These are phyloP conservation scores for Spathaspora arborariae DNA, from an alignment of 805 yeast species.

Conservation along the genomic window DNA sequence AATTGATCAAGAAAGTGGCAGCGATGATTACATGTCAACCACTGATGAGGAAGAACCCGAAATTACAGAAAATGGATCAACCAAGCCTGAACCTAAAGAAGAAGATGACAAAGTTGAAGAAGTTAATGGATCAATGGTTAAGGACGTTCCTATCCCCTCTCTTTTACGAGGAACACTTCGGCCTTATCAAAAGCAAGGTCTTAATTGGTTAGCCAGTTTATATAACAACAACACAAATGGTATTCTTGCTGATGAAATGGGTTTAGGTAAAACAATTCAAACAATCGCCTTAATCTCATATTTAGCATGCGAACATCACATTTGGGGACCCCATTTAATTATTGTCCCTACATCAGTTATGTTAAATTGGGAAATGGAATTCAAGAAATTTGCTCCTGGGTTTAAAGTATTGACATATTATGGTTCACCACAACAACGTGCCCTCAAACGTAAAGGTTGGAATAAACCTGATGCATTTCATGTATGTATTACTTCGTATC, in stretches of 20 bases:
- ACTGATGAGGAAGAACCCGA: slow-evolving; percentile 4
- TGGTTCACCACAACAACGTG: slow-evolving; percentile 96
- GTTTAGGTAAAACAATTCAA: slow-evolving; percentile 94
- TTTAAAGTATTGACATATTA: slow-evolving; percentile 92
- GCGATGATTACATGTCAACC: slow-evolving; percentile 6
- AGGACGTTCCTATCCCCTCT: slow-evolving; percentile 75
- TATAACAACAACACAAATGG: slow-evolving; percentile 94
- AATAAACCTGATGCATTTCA: slow-evolving; percentile 94
- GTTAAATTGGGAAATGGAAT: slow-evolving; percentile 99
- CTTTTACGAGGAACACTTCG: slow-evolving; percentile 78
- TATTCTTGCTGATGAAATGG: slow-evolving; percentile 98
- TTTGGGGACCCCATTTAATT: slow-evolving; percentile 98
- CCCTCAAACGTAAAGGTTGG: slow-evolving; percentile 96
- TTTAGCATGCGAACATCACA: slow-evolving; percentile 86
- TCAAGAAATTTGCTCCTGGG: slow-evolving; percentile 97
- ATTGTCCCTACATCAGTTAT: slow-evolving; percentile 97
- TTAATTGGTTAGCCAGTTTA: slow-evolving; percentile 94
- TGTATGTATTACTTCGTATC: slow-evolving; percentile 95
- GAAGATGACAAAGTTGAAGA: slow-evolving; percentile 20
- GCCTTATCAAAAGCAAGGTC: slow-evolving; percentile 91
- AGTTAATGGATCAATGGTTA: slow-evolving; percentile 39
- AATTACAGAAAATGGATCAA: slow-evolving; percentile 8
- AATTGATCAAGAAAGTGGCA: slow-evolving; percentile 6
- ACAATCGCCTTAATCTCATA: slow-evolving; percentile 84
- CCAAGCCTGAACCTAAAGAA: slow-evolving; percentile 11